Base-by-base conservation (phyloP, 257 asterid species). In the Solanum bukasovii region DNA sequence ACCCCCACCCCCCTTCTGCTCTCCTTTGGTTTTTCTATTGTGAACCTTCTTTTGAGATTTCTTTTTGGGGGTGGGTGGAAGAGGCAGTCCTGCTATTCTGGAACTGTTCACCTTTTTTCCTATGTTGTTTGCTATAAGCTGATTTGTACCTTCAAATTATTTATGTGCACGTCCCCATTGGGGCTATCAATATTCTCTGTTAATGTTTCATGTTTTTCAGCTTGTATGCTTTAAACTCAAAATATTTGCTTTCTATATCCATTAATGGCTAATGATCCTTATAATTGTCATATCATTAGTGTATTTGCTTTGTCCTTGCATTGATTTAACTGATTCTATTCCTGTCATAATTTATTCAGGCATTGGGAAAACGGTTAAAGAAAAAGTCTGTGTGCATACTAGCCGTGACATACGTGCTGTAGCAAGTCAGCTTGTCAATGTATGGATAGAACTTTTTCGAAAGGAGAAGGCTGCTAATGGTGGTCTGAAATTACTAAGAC, bases 391-490 rank as follows among this genome's bases (percentile, higher is more conserved):
- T 87, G 97, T 97, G 70, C 99, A 97, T 88, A 94, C 99, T 81
- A 97, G 99, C 92, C 99, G 99, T 87, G 99, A 97, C 92, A 97
- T 97, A 88, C 99, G 99, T 2, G 98, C 99, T 85, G 94, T 97
- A 83, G 99, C 99, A 59, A 95, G 99, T 91, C 99, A 97, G 93
- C 99, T 97, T 84, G 99, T 97, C 87, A 93, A 91, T 29, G 98
- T 97, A 68, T 97, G 99, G 99, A 91, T 97, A 88, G 99, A 95
- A 88, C 92, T 97, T 70, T 96, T 97, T 90, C 98, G 99, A 83
- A 97, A 94, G 93, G 98, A 96, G 93, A 97, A 97, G 93, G 98
- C 98, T 87, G 91, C 97, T 84, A 95, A 91, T 89, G 94, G 91
- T 37, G 93, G 96, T 84, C 93, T 89, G 86, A 96, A 95, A 89